Percentiles rank a stretch among this genome's conserved stretches.
Conservation (phyloP, 306 rosid species). For the Coriaria nepalensis region DNA sequence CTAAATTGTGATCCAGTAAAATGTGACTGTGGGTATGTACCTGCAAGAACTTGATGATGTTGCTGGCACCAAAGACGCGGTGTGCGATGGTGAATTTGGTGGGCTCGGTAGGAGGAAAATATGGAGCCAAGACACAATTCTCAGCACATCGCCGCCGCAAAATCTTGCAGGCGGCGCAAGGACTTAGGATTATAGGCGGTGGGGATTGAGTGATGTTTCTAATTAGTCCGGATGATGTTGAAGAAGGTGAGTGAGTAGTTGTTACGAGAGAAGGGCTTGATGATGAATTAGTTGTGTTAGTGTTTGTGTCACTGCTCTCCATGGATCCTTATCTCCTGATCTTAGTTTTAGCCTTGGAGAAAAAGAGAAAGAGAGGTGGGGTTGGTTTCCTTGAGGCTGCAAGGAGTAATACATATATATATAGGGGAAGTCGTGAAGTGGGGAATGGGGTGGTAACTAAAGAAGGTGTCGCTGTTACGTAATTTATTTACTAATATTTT, state of each 20-base stretch:
- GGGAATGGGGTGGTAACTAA: neutral
- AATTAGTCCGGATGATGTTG: neutral
- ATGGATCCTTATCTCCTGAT: neutral
- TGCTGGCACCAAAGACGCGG: slow-evolving; percentile 15
- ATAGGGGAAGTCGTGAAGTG: neutral
- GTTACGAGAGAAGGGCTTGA: neutral
- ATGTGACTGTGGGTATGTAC: neutral
- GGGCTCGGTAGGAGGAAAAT: slow-evolving; percentile 15
- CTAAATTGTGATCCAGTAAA: too few relatives aligned
- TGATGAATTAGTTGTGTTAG: neutral
- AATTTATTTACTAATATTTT: too few relatives aligned
- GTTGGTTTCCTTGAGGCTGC: neutral
- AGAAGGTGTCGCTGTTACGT: too few relatives aligned
- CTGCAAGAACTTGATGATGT: slow-evolving; percentile 16
- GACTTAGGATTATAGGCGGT: neutral
- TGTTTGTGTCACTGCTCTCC: slow-evolving; percentile 3
- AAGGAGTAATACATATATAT: neutral
- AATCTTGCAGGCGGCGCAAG: slow-evolving; percentile 18
- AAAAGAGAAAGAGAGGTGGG: slow-evolving; percentile 3
- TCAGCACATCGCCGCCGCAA: slow-evolving; percentile 13
- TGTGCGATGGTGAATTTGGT: slow-evolving; percentile 16
- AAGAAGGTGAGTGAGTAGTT: neutral
- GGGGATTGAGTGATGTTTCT: neutral
- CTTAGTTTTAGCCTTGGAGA: neutral
- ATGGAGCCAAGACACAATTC: slow-evolving; percentile 16